Conservation (phyloP, 2,329 filamentous ascomycete species). For the Trichophyton verrucosum region DNA sequence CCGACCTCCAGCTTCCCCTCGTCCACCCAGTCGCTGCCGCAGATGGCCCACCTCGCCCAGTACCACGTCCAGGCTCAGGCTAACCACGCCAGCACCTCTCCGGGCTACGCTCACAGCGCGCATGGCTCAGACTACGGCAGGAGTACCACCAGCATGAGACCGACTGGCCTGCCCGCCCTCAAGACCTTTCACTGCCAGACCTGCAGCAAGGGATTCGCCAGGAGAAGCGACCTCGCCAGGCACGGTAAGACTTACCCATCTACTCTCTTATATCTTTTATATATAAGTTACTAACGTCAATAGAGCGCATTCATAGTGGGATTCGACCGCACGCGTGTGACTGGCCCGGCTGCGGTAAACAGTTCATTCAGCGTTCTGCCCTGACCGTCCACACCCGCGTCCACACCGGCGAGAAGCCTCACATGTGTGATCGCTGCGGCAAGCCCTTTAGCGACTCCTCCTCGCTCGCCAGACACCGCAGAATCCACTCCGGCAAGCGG, state of each 20-base stretch:
- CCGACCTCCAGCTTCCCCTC: constrained; percentile 37
- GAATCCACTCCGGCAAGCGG: constrained; percentile 89
- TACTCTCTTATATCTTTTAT: not conserved
- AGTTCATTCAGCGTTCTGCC: constrained; percentile 93
- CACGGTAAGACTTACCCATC: constrained; percentile 56
- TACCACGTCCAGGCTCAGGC: constrained; percentile 44
- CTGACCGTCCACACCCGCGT: constrained; percentile 91
- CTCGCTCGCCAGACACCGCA: constrained; percentile 80
- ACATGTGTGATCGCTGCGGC: constrained; percentile 91
- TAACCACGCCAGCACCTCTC: constrained; percentile 34
- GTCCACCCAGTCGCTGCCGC: constrained; percentile 40
- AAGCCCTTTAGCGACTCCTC: constrained; percentile 98
- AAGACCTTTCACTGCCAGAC: constrained; percentile 83
- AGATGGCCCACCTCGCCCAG: constrained; percentile 40
- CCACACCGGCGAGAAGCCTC: constrained; percentile 95
- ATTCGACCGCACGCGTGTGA: constrained; percentile 87
- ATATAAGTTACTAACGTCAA: not conserved
- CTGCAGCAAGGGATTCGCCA: constrained; percentile 82
- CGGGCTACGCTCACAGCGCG: constrained; percentile 38
- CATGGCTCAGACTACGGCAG: constrained; percentile 13
- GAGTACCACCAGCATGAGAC: constrained; percentile 27
- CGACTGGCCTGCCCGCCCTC: constrained; percentile 37
- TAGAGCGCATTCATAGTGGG: constrained; percentile 92
- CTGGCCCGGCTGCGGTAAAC: constrained; percentile 76
- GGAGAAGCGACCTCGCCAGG: constrained; percentile 82